phyloP scores from a whole-genome alignment of 1,139 yeast genomes.

The Nadsonia starkeyi-henricii region DNA sequence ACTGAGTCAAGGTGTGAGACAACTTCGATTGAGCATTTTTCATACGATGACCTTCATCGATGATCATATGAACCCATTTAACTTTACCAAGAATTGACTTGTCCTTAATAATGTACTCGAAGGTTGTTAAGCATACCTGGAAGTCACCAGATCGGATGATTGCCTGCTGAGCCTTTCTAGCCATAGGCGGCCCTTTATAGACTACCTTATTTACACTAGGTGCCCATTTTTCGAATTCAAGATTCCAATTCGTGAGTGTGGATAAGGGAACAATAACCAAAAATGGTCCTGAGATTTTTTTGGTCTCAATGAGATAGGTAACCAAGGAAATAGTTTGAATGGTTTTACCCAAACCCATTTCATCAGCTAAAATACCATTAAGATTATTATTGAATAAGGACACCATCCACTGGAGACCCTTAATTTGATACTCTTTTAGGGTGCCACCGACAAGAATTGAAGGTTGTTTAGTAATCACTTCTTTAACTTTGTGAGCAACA shows the following conservation, averaged over 20 bases:
- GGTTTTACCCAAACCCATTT: constrained; percentile 86
- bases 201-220: constrained; percentile 28
- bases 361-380: constrained; percentile 91
- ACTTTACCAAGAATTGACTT: constrained; percentile 64
- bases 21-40: constrained; percentile 83
- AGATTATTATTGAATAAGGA: constrained; percentile 83
- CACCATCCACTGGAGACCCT: constrained; percentile 97
- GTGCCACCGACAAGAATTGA: constrained; percentile 80
- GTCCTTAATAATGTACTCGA: constrained; percentile 64
- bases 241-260: constrained; percentile 89
- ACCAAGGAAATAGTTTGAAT: constrained; percentile 71
- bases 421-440: constrained; percentile 82
- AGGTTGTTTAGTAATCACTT: constrained; percentile 71
- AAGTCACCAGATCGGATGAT: constrained; percentile 67
- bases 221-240: constrained; percentile 97
- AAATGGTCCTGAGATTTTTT: constrained; percentile 40
- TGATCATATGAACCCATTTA: constrained; percentile 92
- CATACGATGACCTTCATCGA: constrained; percentile 98
- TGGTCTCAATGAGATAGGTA: constrained; percentile 61
- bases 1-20: constrained; percentile 67
- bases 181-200: constrained; percentile 54
- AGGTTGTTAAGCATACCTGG: constrained; percentile 79
- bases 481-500: constrained; percentile 84
- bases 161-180: constrained; percentile 63
- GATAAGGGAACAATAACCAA: constrained; percentile 90